phyloP scores from a whole-genome alignment of 345 rosid genomes.

The Cardamine occulta region DNA sequence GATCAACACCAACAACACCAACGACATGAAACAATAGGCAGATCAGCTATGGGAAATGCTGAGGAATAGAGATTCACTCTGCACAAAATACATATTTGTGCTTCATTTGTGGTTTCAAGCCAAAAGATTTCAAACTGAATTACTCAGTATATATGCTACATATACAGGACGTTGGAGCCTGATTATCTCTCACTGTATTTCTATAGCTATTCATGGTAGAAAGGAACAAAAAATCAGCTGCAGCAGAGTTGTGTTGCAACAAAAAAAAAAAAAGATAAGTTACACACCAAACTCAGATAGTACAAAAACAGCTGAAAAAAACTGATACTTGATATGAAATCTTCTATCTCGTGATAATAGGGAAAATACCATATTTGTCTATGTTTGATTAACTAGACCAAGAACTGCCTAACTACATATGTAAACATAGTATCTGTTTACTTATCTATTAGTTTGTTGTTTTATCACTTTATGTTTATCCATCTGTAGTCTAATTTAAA shows the following conservation, averaged over 20 bases:
- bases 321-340: neutral
- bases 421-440: neutral
- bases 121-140: neutral
- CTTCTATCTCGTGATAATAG: neutral
- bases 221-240: neutral
- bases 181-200: neutral
- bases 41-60: conserved; percentile 1
- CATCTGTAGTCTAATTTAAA: neutral
- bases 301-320: conserved; percentile 2
- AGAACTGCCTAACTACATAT: neutral
- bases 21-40: neutral
- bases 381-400: neutral
- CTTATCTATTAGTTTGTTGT: conserved; percentile 1
- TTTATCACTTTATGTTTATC: neutral
- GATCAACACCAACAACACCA: neutral
- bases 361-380: neutral
- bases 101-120: conserved; percentile 8
- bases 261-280: too few relatives aligned
- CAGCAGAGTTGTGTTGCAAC: neutral
- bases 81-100: neutral
- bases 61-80: neutral
- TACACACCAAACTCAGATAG: neutral
- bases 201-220: neutral
- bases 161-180: conserved; percentile 4
- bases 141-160: neutral